phyloP scores from a whole-genome alignment of 768 basidiomycete genomes.

The Trametes meyenii region DNA sequence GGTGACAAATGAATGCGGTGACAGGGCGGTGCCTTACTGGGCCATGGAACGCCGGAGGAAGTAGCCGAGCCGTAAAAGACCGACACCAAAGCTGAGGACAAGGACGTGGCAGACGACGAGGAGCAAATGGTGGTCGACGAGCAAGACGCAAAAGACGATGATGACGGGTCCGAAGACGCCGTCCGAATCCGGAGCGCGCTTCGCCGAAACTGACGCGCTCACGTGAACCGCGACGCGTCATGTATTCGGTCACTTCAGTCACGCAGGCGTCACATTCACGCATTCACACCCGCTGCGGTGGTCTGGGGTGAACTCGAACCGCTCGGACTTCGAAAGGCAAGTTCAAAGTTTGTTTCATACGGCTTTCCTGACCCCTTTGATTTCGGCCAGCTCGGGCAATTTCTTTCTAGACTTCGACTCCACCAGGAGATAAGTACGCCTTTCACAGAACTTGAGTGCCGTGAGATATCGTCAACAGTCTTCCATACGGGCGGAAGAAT shows the following conservation, averaged over 20 bases:
- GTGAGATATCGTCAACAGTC: too few species aligned
- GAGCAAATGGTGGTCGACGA: neutral
- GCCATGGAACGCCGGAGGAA: neutral
- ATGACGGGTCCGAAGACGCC: slow-evolving; percentile 5
- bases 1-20: neutral
- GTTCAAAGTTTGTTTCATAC: too few species aligned
- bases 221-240: slow-evolving; percentile 8
- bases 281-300: neutral
- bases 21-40: neutral
- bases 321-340: too few species aligned
- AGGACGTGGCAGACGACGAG: neutral
- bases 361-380: too few species aligned
- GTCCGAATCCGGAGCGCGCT: neutral
- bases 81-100: too few species aligned
- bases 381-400: too few species aligned
- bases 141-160: slow-evolving; percentile 13
- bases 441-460: too few species aligned
- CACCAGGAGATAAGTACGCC: too few species aligned
- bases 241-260: neutral
- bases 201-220: slow-evolving; percentile 9
- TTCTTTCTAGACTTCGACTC: too few species aligned
- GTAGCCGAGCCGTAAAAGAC: too few species aligned
- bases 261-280: neutral
- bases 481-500: too few species aligned
- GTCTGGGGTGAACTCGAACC: too few species aligned